Base-by-base conservation (phyloP, 306 rosid species). In the Senna tora region DNA sequence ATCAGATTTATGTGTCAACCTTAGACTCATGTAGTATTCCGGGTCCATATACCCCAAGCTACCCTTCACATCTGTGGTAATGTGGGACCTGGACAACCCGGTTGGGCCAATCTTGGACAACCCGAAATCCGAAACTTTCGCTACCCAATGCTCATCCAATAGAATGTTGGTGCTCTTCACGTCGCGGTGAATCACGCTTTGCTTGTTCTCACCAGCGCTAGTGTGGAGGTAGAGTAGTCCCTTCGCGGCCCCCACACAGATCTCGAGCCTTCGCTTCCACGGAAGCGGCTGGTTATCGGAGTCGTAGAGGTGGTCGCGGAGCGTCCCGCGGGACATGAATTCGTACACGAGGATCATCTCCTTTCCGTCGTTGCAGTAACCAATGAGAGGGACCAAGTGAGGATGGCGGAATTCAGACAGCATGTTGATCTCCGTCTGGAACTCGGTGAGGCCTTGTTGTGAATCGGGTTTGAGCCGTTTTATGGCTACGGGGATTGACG, bases 121-220 rank as follows among this genome's bases (percentile, higher is more conserved):
- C 34, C 91, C 86, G 28, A 84, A 86, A 57, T 86, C 88, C 0
- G 88, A 79, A 68, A 86, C 79, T 65, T 79, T 81, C 0, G 90
- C 84, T 0, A 67, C 79, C 77, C 75, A 75, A 4, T 83, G 46
- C 11, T 73, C 45, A 52, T 81, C 86, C 2, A 86, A 19, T 3
- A 86, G 45, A 15, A 86, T 86, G 59, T 86, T 86, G 0, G 84
- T 71, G 5, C 79, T 81, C 75, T 84, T 86, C 72, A 86, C 88
- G 21, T 84, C 90, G 2, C 88, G 86, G 84, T 86, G 90, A 62
- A 86, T 86, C 15, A 81, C 79, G 2, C 76, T 64, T 9, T 21
- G 52, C 62, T 21, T 55, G 16, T 46, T 54, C 45, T 3, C 47
- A 0, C 81, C 86, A 10, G 16, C 19, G 7, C 19, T 0, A 0